These are phyloP conservation scores for Allium fistulosum DNA, from an alignment of 106 monocot genomes.

Conservation along the genomic window DNA sequence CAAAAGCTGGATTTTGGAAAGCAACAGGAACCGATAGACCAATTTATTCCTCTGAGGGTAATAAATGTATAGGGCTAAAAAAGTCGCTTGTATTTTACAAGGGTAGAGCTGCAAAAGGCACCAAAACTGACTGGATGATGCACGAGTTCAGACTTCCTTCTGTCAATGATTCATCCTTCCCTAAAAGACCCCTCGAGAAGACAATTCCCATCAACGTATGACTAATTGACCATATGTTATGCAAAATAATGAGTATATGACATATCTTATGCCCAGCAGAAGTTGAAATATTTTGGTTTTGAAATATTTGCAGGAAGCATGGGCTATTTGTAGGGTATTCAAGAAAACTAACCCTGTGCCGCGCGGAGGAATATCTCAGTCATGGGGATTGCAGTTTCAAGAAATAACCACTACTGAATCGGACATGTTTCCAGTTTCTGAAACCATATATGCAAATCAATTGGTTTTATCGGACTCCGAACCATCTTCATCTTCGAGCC, in stretches of 20 bases:
- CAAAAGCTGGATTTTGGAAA: constrained; percentile 83
- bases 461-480: not conserved
- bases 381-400: constrained; percentile 28
- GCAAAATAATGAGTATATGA: too few species aligned
- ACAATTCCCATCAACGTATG: constrained; percentile 14
- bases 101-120: constrained; percentile 75
- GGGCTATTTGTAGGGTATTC: constrained; percentile 70
- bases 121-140: constrained; percentile 96
- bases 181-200: not conserved
- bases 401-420: constrained; percentile 2
- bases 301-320: constrained; percentile 32
- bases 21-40: constrained; percentile 82
- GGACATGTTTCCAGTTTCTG: constrained; percentile 9
- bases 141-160: constrained; percentile 80
- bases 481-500: too few species aligned
- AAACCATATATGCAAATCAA: not conserved
- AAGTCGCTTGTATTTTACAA: constrained; percentile 84
- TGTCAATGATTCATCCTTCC: not conserved
- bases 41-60: constrained; percentile 24
- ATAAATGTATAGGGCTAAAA: constrained; percentile 67
- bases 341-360: constrained; percentile 41
- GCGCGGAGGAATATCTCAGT: constrained; percentile 39
- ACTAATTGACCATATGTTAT: not conserved
- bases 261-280: too few species aligned
- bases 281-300: too few species aligned